Base-by-base conservation (phyloP, 164 flowering plant species). In the Sextonia rubra region DNA sequence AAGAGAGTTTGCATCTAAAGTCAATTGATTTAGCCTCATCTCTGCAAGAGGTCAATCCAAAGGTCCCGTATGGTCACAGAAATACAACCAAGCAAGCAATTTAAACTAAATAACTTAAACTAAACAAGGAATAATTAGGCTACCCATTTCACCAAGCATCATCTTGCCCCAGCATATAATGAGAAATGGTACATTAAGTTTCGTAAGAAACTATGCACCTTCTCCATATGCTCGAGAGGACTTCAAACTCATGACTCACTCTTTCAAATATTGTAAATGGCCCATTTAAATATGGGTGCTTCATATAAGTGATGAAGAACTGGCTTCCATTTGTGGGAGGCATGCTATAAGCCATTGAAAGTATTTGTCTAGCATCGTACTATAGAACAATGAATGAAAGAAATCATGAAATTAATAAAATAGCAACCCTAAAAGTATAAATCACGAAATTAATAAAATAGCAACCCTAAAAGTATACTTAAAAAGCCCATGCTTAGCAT, bases 211-310 rank as follows among this genome's bases (percentile, higher is more conserved):
- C 23, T 9, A 32, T 18, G 18, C 81, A 93, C 98, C 93, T 93
- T 91, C 73, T 93, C 97, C 98, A 93, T 93, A 74, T 91, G 58
- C 80, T 93, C 98, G 67, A 95, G 90, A n/a, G n/a, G 62, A 95
- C 97, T 84, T 95, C 99, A 82, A 95, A 93, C 3, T 98, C 99
- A 79, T 95, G 98, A 79, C 93, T 95, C 68, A 95, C 99, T 85
- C 81, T 88, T 64, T 98, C 99, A 77, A 95, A 93, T 23, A 95
- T 77, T 9, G 99, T 95, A 83, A 93, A 95, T 71, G 89, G 71
- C 58, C 99, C 99, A 81, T 95, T 95, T 18, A 93, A 84, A 86
- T 93, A 97, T 24, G 98, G 98, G 65, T 90, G 97, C 85, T 93
- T 93, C 7, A 86, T 95, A 78, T 93, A 95, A 12, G 81, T 69